Conservation (phyloP, 2,329 filamentous ascomycete species). For the Colletotrichum phormii region DNA sequence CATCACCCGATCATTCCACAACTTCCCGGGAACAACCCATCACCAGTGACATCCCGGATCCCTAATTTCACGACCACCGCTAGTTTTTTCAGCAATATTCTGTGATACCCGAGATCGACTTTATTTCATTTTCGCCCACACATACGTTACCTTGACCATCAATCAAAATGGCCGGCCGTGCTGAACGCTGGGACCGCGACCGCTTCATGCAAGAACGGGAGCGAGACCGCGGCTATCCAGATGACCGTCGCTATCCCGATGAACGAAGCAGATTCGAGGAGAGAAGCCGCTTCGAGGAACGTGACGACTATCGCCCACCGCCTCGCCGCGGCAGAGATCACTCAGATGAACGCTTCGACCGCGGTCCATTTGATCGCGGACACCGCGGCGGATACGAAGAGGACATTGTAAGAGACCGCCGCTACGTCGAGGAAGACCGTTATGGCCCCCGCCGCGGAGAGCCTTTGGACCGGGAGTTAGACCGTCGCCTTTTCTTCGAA, state of each 20-base stretch:
- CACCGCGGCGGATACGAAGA: slow-evolving; percentile 58
- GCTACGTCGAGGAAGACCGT: slow-evolving; percentile 66
- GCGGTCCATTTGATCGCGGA: slow-evolving; percentile 46
- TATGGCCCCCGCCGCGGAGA: slow-evolving; percentile 49
- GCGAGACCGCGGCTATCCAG: slow-evolving; percentile 58
- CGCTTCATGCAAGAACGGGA: slow-evolving; percentile 60
- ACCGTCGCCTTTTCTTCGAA: slow-evolving; percentile 67
- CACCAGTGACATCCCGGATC: neutral
- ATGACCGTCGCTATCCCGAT: slow-evolving; percentile 61
- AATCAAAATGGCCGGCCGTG: slow-evolving; percentile 44
- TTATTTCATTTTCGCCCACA: neutral
- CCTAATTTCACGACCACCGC: neutral
- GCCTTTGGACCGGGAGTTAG: slow-evolving; percentile 53
- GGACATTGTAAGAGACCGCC: slow-evolving; percentile 59
- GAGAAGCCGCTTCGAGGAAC: slow-evolving; percentile 34
- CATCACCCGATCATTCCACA: slow-evolving; percentile 29
- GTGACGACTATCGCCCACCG: slow-evolving; percentile 39
- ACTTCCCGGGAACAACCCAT: neutral
- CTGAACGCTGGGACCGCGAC: slow-evolving; percentile 66
- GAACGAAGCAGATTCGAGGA: slow-evolving; percentile 56
- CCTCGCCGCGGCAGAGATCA: slow-evolving; percentile 54
- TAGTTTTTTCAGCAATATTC: neutral
- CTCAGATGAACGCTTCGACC: slow-evolving; percentile 63
- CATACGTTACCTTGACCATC: slow-evolving; percentile 24
- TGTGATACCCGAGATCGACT: slow-evolving; percentile 25